Percentiles rank a stretch among this genome's conserved stretches.
These are phyloP conservation scores for Gynostemma pentaphyllum DNA, from an alignment of 306 rosid genomes.

Conservation along the genomic window DNA sequence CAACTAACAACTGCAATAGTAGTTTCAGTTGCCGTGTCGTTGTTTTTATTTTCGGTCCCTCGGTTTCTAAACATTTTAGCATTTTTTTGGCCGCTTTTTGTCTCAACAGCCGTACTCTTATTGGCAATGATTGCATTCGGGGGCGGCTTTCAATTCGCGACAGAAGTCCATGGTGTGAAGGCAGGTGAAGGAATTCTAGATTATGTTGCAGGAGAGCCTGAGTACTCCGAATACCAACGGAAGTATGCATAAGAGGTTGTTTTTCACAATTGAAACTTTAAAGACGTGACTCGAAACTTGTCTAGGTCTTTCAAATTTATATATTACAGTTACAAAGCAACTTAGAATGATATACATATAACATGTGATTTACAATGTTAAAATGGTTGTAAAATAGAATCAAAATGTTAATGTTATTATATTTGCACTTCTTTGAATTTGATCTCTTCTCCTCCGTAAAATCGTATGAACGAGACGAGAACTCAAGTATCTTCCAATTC, in stretches of 20 bases:
- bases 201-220: slow-evolving; percentile 48
- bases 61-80: slow-evolving; percentile 39
- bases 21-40: slow-evolving; percentile 27
- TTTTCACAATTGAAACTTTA: background rate
- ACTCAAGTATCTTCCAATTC: background rate
- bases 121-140: slow-evolving; percentile 43
- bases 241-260: background rate
- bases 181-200: slow-evolving; percentile 60
- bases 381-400: slow-evolving; percentile 1
- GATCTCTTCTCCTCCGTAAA: background rate
- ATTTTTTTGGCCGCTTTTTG: slow-evolving; percentile 80
- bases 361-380: background rate
- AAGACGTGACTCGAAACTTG: background rate
- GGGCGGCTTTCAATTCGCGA: slow-evolving; percentile 43
- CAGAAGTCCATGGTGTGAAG: slow-evolving; percentile 35
- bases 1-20: slow-evolving; percentile 38
- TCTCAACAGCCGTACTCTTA: slow-evolving; percentile 60
- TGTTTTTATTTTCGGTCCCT: slow-evolving; percentile 51
- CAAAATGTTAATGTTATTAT: background rate
- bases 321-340: background rate
- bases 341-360: background rate
- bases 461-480: background rate
- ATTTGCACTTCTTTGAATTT: background rate
- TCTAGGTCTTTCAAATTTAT: background rate
- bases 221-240: slow-evolving; percentile 10